These are phyloP conservation scores for Physcomitrellopsis africana DNA, from an alignment of 225 moss, liverwort and hornwort genomes.

Conservation along the genomic window DNA sequence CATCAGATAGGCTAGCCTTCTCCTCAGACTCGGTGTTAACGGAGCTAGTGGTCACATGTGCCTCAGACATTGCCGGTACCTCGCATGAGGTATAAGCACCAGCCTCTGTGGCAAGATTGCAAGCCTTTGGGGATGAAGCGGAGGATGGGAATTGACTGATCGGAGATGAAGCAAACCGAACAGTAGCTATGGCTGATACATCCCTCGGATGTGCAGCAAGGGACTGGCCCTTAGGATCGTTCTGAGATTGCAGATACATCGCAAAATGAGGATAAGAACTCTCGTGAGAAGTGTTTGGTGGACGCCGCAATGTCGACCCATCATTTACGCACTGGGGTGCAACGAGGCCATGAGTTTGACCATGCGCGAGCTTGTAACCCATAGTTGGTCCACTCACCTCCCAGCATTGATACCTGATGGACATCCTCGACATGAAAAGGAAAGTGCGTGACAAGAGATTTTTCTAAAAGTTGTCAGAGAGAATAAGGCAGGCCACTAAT, in stretches of 20 bases:
- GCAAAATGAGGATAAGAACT: constrained; percentile 31
- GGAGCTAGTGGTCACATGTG: constrained; percentile 34
- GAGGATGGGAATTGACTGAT: constrained; percentile 12
- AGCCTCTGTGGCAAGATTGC: background rate
- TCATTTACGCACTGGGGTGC: constrained; percentile 48
- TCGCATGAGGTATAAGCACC: background rate
- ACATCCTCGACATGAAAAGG: constrained; percentile 42
- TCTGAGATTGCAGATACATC: constrained; percentile 46
- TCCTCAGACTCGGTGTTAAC: constrained; percentile 32
- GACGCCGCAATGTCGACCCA: constrained; percentile 47
- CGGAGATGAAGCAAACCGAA: constrained; percentile 25
- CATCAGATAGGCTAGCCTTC: too few relatives aligned
- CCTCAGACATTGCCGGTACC: constrained; percentile 25
- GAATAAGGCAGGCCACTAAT: constrained; percentile 16
- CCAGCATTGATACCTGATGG: constrained; percentile 68
- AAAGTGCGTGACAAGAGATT: background rate
- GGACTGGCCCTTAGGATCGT: constrained; percentile 34
- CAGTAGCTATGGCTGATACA: constrained; percentile 18
- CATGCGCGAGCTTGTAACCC: constrained; percentile 44
- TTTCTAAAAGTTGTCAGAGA: background rate
- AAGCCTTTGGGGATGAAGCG: constrained; percentile 15
- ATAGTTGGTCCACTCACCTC: constrained; percentile 58
- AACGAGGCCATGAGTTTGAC: constrained; percentile 36
- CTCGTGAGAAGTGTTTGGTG: constrained; percentile 38
- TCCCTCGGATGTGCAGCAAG: constrained; percentile 27